Conservation (phyloP, 2,329 filamentous ascomycete species). For the Pochonia chlamydosporia region DNA sequence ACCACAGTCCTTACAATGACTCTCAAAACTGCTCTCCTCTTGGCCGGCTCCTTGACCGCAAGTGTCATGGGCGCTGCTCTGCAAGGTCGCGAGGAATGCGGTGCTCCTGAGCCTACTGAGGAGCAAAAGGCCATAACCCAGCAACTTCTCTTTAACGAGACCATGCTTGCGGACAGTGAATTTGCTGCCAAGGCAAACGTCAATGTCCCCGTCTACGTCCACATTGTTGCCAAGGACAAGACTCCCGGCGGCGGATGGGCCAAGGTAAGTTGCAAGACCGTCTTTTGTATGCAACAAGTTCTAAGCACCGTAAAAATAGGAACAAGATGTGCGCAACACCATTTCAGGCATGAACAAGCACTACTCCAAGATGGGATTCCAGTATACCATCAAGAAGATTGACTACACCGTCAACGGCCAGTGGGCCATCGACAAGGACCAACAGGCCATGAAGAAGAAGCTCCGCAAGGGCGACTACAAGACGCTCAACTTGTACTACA, state of each 20-base stretch:
- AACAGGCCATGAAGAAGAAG: constrained; percentile 1
- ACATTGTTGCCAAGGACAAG: neutral
- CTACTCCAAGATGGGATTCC: neutral
- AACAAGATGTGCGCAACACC: neutral
- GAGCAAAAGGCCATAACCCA: neutral
- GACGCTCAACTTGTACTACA: constrained; percentile 38
- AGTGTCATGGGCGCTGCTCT: neutral
- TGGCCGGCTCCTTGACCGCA: neutral
- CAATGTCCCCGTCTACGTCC: constrained; percentile 3
- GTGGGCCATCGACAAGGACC: neutral
- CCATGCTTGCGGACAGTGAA: neutral
- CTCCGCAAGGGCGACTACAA: constrained; percentile 31
- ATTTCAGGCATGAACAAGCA: neutral
- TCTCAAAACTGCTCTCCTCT: neutral
- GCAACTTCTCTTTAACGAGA: neutral
- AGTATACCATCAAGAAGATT: neutral
- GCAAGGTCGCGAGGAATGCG: neutral
- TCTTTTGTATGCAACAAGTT: too few species aligned
- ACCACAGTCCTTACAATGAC: too few species aligned
- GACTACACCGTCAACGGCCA: neutral
- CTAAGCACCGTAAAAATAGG: neutral
- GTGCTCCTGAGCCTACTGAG: constrained; percentile 4
- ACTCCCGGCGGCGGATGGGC: too few species aligned
- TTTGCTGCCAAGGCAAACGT: neutral
- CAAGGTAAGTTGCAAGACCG: too few species aligned